A percentile compares a stretch with the other conserved stretches of the same genome.
Evolutionary conservation across 2,329 filamentous ascomycete genomes (phyloP).

Genomic region (Nemania bipapillata): DNA sequence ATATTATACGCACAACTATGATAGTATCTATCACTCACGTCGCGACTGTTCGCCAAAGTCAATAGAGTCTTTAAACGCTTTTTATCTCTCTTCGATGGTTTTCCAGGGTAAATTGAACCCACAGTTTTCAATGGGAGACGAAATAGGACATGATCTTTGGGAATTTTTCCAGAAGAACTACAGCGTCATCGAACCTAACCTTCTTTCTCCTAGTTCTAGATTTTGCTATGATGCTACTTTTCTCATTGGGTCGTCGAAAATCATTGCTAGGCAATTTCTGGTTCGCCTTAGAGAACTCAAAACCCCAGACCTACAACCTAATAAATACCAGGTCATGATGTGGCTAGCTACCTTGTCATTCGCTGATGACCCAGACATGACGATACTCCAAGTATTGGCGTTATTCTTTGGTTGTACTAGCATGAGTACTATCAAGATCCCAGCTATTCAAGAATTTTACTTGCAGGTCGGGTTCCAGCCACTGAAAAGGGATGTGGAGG

Average conservation of each 20-base stretch:
- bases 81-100: conserved; percentile 26
- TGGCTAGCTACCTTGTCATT: conserved; percentile 27
- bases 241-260: background rate
- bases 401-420: background rate
- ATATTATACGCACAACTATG: conserved; percentile 47
- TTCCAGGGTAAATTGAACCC: background rate
- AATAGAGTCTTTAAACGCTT: conserved; percentile 6
- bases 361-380: background rate
- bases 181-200: background rate
- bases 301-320: background rate
- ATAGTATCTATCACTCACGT: conserved; percentile 50
- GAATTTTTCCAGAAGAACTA: background rate
- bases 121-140: background rate
- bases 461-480: background rate
- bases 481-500: background rate
- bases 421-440: background rate
- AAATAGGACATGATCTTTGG: conserved; percentile 4
- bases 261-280: conserved; percentile 27
- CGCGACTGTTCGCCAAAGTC: conserved; percentile 45
- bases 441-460: background rate
- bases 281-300: conserved; percentile 4
- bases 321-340: conserved; percentile 28
- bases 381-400: conserved; percentile 20
- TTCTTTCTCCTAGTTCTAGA: background rate
- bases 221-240: conserved; percentile 12